Evolutionary conservation across 768 basidiomycete species (phyloP).

Genomic region (Phylloporus sp.): DNA sequence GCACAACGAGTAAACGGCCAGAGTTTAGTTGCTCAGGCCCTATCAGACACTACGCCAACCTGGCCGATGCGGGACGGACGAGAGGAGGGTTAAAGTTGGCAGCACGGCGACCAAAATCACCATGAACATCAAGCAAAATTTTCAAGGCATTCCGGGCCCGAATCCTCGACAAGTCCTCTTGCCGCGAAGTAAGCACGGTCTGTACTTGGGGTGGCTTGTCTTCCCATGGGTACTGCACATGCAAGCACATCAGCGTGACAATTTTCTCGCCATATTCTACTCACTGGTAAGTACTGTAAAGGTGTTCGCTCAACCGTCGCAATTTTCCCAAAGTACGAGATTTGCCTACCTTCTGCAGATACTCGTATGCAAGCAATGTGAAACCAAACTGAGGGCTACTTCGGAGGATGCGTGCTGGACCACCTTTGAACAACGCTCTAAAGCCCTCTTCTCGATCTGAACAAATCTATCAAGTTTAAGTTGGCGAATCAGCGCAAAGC

Average conservation of each 20-base stretch:
- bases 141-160: slow-evolving; percentile 94
- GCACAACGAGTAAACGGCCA: background rate
- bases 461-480: slow-evolving; percentile 5
- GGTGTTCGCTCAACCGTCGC: background rate
- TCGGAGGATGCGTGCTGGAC: slow-evolving; percentile 79
- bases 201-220: slow-evolving; percentile 61
- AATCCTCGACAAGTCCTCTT: slow-evolving; percentile 81
- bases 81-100: slow-evolving; percentile 31
- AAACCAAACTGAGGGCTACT: slow-evolving; percentile 95
- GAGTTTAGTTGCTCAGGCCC: background rate
- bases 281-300: slow-evolving; percentile 31
- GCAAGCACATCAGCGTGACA: slow-evolving; percentile 1
- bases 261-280: slow-evolving; percentile 3
- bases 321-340: background rate
- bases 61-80: slow-evolving; percentile 16
- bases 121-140: slow-evolving; percentile 83
- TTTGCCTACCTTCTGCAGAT: slow-evolving; percentile 55
- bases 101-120: slow-evolving; percentile 73
- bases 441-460: slow-evolving; percentile 86
- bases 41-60: slow-evolving; percentile 13
- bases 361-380: slow-evolving; percentile 77
- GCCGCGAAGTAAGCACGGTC: slow-evolving; percentile 63
- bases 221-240: slow-evolving; percentile 73
- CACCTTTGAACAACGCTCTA: slow-evolving; percentile 87
- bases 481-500: slow-evolving; percentile 27